Evolutionary conservation across 1,284 basidiomycete species (phyloP).

Genomic region (Farysia itapuensis): DNA sequence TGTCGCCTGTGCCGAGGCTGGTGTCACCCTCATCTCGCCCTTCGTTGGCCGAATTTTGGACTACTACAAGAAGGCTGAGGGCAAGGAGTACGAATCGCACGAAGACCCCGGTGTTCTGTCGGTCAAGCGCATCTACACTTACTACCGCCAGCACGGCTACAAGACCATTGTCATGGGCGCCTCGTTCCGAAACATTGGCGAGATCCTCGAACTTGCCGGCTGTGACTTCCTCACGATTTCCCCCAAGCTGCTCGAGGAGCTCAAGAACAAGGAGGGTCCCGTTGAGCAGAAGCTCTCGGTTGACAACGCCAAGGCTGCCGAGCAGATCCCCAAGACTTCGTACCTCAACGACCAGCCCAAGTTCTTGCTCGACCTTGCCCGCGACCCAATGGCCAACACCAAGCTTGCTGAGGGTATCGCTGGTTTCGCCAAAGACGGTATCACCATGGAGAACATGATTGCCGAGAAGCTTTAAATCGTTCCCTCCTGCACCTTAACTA

Average conservation of each 20-base stretch:
- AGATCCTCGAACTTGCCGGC: slow-evolving; percentile 92
- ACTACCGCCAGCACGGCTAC: slow-evolving; percentile 98
- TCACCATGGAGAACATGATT: slow-evolving; percentile 81
- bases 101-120: slow-evolving; percentile 96
- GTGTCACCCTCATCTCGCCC: slow-evolving; percentile 96
- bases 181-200: slow-evolving; percentile 83
- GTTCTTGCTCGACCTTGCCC: slow-evolving; percentile 89
- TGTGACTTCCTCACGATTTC: slow-evolving; percentile 93
- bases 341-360: slow-evolving; percentile 91
- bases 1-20: slow-evolving; percentile 96
- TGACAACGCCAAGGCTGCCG: slow-evolving; percentile 67
- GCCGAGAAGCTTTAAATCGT: slow-evolving; percentile 72
- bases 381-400: slow-evolving; percentile 58
- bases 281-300: slow-evolving; percentile 85
- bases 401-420: slow-evolving; percentile 83
- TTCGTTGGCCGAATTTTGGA: slow-evolving; percentile 81
- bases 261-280: slow-evolving; percentile 75
- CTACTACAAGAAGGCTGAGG: slow-evolving; percentile 58
- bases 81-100: slow-evolving; percentile 53
- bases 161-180: slow-evolving; percentile 99
- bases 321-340: slow-evolving; percentile 75
- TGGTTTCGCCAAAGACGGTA: slow-evolving; percentile 86
- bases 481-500: no score
- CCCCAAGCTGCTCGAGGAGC: slow-evolving; percentile 85
- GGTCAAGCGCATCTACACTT: slow-evolving; percentile 89